Percentiles rank a stretch among this genome's conserved stretches.
Conservation (phyloP, 441 rosid genomes). For the Pelargonium cotyledonis region DNA sequence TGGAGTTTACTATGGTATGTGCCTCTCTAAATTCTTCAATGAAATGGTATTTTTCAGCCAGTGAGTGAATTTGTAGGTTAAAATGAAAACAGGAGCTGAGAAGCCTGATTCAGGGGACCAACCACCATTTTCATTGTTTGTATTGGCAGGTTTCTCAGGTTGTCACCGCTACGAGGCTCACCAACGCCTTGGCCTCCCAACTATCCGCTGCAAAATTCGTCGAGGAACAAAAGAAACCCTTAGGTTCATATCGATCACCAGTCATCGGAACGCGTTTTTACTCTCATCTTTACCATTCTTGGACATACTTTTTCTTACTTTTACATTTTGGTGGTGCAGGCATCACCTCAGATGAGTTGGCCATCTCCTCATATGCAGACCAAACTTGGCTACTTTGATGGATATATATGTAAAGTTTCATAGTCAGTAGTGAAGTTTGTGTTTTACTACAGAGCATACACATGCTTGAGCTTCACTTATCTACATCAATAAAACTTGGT, state of each 20-base stretch:
- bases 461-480: neutral
- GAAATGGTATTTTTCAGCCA: neutral
- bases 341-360: neutral
- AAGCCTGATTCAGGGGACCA: neutral
- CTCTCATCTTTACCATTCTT: neutral
- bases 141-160: constrained; percentile 66
- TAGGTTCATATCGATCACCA: constrained; percentile 31
- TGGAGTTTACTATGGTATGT: constrained; percentile 70
- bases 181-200: constrained; percentile 69
- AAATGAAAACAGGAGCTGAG: neutral
- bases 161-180: constrained; percentile 92
- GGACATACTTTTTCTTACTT: neutral
- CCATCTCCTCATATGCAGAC: neutral
- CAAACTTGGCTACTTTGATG: neutral
- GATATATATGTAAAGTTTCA: neutral
- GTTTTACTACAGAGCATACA: neutral
- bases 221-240: constrained; percentile 81
- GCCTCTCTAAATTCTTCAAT: neutral
- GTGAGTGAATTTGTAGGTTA: neutral
- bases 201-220: constrained; percentile 78
- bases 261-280: neutral
- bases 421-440: neutral
- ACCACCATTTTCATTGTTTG: neutral
- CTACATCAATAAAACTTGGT: neutral
- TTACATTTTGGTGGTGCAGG: neutral